phyloP scores from a whole-genome alignment of 306 rosid species.

The Cicer arietinum region DNA sequence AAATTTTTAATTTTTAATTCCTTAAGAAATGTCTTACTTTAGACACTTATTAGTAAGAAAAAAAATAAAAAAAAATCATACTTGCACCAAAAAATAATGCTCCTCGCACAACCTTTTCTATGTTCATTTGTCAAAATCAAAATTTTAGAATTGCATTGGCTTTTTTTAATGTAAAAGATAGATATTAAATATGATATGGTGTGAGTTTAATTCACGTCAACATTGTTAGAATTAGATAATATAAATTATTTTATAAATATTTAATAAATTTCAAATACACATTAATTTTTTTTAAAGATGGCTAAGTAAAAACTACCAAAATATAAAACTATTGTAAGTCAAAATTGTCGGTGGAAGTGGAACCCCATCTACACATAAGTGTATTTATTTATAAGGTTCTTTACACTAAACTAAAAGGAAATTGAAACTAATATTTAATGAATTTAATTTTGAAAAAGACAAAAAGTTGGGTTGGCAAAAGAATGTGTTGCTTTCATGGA shows the following conservation, averaged over 20 bases:
- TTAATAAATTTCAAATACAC: no score
- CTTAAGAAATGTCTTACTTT: no score
- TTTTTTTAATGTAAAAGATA: no score
- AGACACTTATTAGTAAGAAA: no score
- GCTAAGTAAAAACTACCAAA: not conserved
- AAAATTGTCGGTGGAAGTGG: constrained; percentile 48
- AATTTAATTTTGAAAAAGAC: constrained; percentile 14
- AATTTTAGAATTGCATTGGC: not conserved
- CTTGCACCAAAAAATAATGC: not conserved
- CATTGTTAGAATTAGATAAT: no score
- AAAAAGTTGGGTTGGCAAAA: not conserved
- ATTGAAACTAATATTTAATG: not conserved
- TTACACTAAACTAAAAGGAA: not conserved
- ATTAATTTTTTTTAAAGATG: not conserved
- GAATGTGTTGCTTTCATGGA: constrained; percentile 6
- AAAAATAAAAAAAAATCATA: no score
- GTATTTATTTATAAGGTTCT: no score
- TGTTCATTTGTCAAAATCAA: constrained; percentile 15
- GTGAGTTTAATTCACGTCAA: no score
- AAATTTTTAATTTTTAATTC: no score
- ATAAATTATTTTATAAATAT: no score
- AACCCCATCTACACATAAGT: not conserved
- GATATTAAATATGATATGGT: no score
- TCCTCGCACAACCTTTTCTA: not conserved
- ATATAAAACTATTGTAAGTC: not conserved